Base-by-base conservation (phyloP, 2,329 filamentous ascomycete species). In the Tolypocladium capitatum region DNA sequence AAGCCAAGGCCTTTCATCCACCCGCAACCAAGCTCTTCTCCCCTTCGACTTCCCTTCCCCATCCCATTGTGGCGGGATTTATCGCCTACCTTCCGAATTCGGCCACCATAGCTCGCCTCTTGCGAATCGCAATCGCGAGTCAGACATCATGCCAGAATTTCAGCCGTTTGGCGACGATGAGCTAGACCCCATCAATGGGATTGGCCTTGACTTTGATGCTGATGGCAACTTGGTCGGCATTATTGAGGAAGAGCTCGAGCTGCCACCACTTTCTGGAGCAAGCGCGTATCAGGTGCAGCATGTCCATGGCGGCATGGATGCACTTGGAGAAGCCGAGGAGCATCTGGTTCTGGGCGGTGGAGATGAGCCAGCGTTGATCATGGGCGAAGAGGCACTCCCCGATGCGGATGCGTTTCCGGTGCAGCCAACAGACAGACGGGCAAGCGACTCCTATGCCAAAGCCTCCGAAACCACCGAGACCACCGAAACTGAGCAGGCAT, bases 181-280 rank as follows among this genome's bases (percentile, higher is more conserved):
- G 2, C 55, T 69, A 27, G 63, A 61, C 9, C 55, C 60, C 5
- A 54, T 68, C 20, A 61, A 61, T 0, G 68, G 69, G 27, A 65
- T 72, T 53, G 69, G 68, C 2, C 62, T 78, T 27, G 66, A 70
- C n/a, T 70, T 78, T 46, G 74, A 76, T 50, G 68, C 62, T 24
- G 60, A 76, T 10, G 75, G 75, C 34, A 76, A 76, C 49, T 57
- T 77, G 33, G 54, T 73, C 36, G 64, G 64, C 24, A 52, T 68
- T 4, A 50, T 61, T 13, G 68, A 72, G 16, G 57, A 67, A 18
- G 69, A 73, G 42, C 62, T 62, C 20, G 68, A 72, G 33, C 59
- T 77, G 31, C 73, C 73, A 32, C 58, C 58, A 18, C 58, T 73
- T 27, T 65, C 61, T 32, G 53, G 47, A 5, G 41, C 45, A 3